Evolutionary conservation across 2,329 filamentous ascomycete genomes (phyloP).

Genomic region (Pseudocercospora eumusae): DNA sequence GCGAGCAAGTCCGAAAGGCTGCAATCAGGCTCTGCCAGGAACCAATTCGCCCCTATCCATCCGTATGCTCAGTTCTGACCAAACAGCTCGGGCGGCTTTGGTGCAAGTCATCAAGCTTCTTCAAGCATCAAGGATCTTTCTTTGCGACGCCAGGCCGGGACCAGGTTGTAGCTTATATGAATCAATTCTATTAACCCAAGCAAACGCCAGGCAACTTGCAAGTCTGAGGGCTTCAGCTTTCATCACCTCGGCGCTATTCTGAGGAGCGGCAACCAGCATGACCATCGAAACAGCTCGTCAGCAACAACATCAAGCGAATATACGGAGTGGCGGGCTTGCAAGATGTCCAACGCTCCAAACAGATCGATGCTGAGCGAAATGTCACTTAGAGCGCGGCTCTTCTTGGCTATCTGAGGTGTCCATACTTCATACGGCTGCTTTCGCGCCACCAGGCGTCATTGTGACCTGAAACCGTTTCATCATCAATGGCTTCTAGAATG

Average conservation of each 20-base stretch:
- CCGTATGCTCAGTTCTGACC: neutral
- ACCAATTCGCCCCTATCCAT: neutral
- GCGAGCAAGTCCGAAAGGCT: constrained; percentile 7
- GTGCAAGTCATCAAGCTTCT: constrained; percentile 4
- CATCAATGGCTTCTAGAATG: neutral
- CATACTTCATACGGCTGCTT: neutral
- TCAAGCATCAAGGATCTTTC: neutral
- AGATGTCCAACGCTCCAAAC: neutral
- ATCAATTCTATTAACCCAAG: neutral
- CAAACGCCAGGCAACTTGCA: neutral
- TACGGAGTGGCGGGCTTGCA: neutral
- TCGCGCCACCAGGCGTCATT: neutral
- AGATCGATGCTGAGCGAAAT: neutral
- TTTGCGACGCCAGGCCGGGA: neutral
- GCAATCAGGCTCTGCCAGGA: neutral
- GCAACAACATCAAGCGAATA: too few relatives aligned
- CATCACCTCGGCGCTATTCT: neutral
- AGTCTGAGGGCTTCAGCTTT: neutral
- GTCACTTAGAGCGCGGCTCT: neutral
- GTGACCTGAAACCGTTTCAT: neutral
- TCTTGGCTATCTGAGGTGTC: neutral
- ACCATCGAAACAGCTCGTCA: too few relatives aligned
- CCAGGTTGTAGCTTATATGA: neutral
- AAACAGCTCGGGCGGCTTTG: neutral
- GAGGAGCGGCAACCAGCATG: too few relatives aligned